Evolutionary conservation across 352 stramenopile genomes (phyloP).

Genomic region (Phytophthora citricola): DNA sequence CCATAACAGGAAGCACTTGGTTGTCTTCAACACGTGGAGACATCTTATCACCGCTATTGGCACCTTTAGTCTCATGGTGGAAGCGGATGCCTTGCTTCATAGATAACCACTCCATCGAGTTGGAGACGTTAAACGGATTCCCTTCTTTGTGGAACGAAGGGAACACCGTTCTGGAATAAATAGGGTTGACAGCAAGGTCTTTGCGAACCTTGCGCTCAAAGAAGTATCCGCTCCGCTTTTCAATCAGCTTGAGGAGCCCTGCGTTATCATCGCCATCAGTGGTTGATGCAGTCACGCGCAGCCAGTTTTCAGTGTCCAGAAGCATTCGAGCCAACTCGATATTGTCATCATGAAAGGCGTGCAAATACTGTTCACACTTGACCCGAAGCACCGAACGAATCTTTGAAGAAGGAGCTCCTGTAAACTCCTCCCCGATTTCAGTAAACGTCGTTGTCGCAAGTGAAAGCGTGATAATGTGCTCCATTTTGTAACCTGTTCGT

Average conservation of each 20-base stretch:
- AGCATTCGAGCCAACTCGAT: conserved; percentile 85
- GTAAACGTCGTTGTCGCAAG: conserved; percentile 79
- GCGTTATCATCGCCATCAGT: conserved; percentile 53
- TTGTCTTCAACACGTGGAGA: conserved; percentile 19
- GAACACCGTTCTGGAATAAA: conserved; percentile 76
- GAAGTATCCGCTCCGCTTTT: conserved; percentile 79
- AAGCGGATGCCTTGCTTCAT: conserved; percentile 67
- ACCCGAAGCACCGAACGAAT: conserved; percentile 69
- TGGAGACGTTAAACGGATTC: conserved; percentile 69
- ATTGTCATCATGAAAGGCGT: conserved; percentile 84
- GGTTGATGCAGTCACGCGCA: conserved; percentile 64
- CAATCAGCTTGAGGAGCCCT: conserved; percentile 68
- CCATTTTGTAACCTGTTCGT: conserved; percentile 80
- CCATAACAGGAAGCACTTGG: conserved; percentile 33
- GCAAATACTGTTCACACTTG: conserved; percentile 87
- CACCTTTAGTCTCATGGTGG: conserved; percentile 37
- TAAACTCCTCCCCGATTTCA: conserved; percentile 89
- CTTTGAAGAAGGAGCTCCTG: conserved; percentile 66
- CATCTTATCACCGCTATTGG: conserved; percentile 12
- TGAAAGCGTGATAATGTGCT: conserved; percentile 87
- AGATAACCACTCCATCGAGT: conserved; percentile 62
- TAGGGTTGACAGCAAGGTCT: conserved; percentile 54
- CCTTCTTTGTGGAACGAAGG: conserved; percentile 62
- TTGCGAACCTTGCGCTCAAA: conserved; percentile 60
- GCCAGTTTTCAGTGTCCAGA: conserved; percentile 86